These are phyloP conservation scores for Psidium guajava DNA, from an alignment of 345 rosid genomes.

Conservation along the genomic window DNA sequence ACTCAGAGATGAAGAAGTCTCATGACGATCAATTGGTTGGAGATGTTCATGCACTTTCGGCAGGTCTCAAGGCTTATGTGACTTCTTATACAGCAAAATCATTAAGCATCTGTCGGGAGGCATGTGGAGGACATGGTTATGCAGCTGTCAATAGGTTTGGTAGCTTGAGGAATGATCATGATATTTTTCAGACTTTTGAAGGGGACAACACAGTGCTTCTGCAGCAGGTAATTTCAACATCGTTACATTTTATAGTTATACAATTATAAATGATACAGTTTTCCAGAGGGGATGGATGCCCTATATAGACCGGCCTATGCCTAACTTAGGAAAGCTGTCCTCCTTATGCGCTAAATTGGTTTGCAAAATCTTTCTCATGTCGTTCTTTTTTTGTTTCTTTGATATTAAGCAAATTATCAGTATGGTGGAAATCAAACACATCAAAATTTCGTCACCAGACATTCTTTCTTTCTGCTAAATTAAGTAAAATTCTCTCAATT, in stretches of 20 bases:
- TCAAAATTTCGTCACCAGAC: not conserved
- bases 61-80: slow-evolving; percentile 94
- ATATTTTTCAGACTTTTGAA: slow-evolving; percentile 95
- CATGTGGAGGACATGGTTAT: slow-evolving; percentile 99
- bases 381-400: not conserved
- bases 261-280: not conserved
- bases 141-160: slow-evolving; percentile 99
- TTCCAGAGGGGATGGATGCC: not conserved
- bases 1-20: slow-evolving; percentile 71
- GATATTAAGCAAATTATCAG: not conserved
- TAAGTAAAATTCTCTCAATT: not conserved
- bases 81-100: slow-evolving; percentile 88
- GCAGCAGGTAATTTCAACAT: slow-evolving; percentile 48
- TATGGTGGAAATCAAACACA: not conserved
- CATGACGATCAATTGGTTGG: slow-evolving; percentile 73
- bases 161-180: slow-evolving; percentile 92
- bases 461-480: not conserved
- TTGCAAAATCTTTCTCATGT: not conserved
- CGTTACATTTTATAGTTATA: not conserved
- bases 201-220: slow-evolving; percentile 99
- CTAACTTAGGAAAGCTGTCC: not conserved
- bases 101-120: slow-evolving; percentile 81
- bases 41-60: slow-evolving; percentile 92
- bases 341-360: not conserved
- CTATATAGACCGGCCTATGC: not conserved